phyloP scores from a whole-genome alignment of 768 basidiomycete species.

The Boletus bicolor region DNA sequence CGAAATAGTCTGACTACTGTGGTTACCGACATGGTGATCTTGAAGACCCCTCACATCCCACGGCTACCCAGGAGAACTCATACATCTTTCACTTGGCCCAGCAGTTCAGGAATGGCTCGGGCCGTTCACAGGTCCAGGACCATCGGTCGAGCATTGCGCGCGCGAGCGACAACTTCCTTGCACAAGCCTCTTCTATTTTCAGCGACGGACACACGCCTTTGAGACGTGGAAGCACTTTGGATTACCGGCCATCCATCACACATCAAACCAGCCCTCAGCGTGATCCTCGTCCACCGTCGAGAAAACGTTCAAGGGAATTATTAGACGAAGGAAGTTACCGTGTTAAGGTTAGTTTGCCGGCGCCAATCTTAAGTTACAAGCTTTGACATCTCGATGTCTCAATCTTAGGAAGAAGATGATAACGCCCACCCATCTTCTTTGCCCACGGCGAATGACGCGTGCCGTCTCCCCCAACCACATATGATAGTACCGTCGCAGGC shows the following conservation, averaged over 20 bases:
- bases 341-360: slow-evolving; percentile 31
- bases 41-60: slow-evolving; percentile 10
- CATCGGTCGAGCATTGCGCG: slow-evolving; percentile 32
- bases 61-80: slow-evolving; percentile 15
- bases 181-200: slow-evolving; percentile 32
- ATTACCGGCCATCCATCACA: slow-evolving; percentile 13
- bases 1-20: slow-evolving; percentile 16
- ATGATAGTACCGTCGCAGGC: slow-evolving; percentile 26
- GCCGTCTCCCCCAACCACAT: slow-evolving; percentile 23
- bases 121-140: slow-evolving; percentile 28
- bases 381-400: slow-evolving; percentile 23
- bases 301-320: slow-evolving; percentile 33
- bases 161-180: slow-evolving; percentile 32
- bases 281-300: slow-evolving; percentile 25
- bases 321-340: slow-evolving; percentile 27
- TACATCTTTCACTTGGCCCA: slow-evolving; percentile 25
- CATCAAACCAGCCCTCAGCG: slow-evolving; percentile 18
- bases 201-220: slow-evolving; percentile 21
- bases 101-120: slow-evolving; percentile 17
- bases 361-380: slow-evolving; percentile 28
- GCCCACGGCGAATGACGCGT: slow-evolving; percentile 21
- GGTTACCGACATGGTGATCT: slow-evolving; percentile 17
- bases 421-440: slow-evolving; percentile 18
- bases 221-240: slow-evolving; percentile 18
- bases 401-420: slow-evolving; percentile 29